Base-by-base conservation (phyloP, 192 early-diverging fungal genomes). In the Piromyces finnis region DNA sequence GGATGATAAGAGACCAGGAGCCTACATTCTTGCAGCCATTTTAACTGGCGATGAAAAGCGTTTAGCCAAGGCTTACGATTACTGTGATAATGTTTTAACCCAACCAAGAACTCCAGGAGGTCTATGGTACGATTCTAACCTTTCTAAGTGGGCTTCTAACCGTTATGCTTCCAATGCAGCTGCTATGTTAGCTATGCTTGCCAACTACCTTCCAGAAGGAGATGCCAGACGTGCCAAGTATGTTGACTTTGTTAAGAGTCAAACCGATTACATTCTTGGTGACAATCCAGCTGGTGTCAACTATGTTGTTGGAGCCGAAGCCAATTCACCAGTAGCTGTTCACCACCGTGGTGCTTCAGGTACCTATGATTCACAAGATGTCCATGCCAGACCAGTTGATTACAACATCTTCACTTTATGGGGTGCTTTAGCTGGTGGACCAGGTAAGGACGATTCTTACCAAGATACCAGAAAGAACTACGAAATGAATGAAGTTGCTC, bases 401-500 rank as follows among this genome's bases (percentile, higher is more conserved):
- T 5, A 79, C 77, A 84, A 85, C 30, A 29, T 78, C 16, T 80
- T 87, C 77, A 80, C 88, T 0, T 82, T 91, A n/a, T 89, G 88
- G 79, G 90, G 90, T 17, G 87, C 87, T 18, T 78, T 91, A 29
- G 88, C 90, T 22, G 88, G 88, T n/a, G 90, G 90, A 35, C 90
- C 90, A 5, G 83, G 84, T 59, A 86, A 87, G 77, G 79, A 85
- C 29, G 90, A 91, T 77, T 80, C 80, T 5, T 91, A 87, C 78
- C 28, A 77, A 14, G 90, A 91, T 78, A 78, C 81, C 12, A 84
- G 89, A 15, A 41, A 79, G 18, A 82, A 90, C 77, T 91, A 84
- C 82, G 28, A 78, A 17, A 85, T 88, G 79, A 85, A 81, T 16
- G 90, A 91, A 37, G 36, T 37, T 37, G 36, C 36, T 37, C 36